Evolutionary conservation across 225 moss, liverwort and hornwort species (phyloP).

Genomic region (Pleurozium schreberi): DNA sequence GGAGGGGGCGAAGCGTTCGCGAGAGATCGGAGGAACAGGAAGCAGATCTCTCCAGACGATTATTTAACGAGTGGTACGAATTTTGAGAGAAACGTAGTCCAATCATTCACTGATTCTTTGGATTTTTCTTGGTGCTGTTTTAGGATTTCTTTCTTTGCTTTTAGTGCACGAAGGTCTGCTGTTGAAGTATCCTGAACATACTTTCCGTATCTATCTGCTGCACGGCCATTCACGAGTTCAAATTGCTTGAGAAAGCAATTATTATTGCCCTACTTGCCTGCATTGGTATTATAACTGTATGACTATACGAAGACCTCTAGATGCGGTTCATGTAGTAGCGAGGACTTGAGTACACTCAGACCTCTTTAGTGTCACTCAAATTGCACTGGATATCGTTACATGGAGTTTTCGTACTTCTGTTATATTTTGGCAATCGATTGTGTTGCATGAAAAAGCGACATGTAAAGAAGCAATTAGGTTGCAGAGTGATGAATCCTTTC

Average conservation of each 20-base stretch:
- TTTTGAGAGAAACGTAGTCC: not conserved
- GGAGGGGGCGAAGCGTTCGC: conserved; percentile 21
- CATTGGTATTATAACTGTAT: not conserved
- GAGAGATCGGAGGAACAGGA: conserved; percentile 40
- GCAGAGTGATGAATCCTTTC: not conserved
- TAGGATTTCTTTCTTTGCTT: not conserved
- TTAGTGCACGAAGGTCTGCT: not conserved
- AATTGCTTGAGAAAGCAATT: not conserved
- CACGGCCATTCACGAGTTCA: not conserved
- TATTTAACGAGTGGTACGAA: conserved; percentile 36
- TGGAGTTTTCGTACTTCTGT: not conserved
- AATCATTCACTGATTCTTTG: not conserved
- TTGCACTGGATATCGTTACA: not conserved
- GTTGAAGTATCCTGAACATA: not conserved
- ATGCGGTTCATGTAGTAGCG: not conserved
- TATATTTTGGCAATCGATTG: not conserved
- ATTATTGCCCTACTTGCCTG: not conserved
- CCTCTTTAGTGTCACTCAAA: not conserved
- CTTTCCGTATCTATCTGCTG: not conserved
- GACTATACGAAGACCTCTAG: not conserved
- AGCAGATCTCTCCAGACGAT: conserved; percentile 25
- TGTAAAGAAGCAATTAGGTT: not conserved
- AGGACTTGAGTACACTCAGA: not conserved
- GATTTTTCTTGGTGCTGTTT: not conserved
- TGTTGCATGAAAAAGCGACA: not conserved